Percentiles rank a stretch among this genome's conserved stretches.
Evolutionary conservation across 768 basidiomycete genomes (phyloP).

Genomic region (Lyophyllum shimeji): DNA sequence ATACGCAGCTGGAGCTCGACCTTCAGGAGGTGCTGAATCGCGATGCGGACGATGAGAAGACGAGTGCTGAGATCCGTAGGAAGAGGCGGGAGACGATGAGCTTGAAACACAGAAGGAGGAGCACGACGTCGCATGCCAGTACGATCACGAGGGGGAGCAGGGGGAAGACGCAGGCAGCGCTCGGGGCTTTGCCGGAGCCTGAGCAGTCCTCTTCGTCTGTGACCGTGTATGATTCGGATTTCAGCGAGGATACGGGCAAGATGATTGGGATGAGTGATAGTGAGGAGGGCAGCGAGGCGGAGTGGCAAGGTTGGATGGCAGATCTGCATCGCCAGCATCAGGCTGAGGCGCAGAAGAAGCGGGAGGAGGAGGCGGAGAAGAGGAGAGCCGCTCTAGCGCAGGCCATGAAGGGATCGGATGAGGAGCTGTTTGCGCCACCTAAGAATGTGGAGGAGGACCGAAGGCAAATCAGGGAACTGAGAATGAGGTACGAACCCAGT

Average conservation of each 20-base stretch:
- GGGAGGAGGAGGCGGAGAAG: constrained; percentile 9
- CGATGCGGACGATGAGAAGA: constrained; percentile 13
- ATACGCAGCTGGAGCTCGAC: constrained; percentile 16
- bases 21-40: constrained; percentile 22
- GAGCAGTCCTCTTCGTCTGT: neutral
- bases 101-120: constrained; percentile 19
- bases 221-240: constrained; percentile 19
- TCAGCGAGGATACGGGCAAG: constrained; percentile 21
- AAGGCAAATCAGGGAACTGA: constrained; percentile 17
- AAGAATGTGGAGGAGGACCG: constrained; percentile 19
- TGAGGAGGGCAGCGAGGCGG: constrained; percentile 52
- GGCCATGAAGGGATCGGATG: neutral
- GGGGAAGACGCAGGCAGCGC: constrained; percentile 8
- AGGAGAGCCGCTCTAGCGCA: neutral
- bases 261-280: constrained; percentile 32
- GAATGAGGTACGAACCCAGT: constrained; percentile 28
- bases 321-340: constrained; percentile 44
- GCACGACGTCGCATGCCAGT: constrained; percentile 13
- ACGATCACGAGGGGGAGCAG: constrained; percentile 17
- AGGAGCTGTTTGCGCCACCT: constrained; percentile 10
- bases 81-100: constrained; percentile 15
- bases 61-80: constrained; percentile 8
- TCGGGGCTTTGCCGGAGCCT: constrained; percentile 1
- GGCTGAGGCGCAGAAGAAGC: constrained; percentile 17
- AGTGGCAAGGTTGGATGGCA: constrained; percentile 69